These are phyloP conservation scores for Microascus cirrosus DNA, from an alignment of 2,329 filamentous ascomycete species.

Conservation along the genomic window DNA sequence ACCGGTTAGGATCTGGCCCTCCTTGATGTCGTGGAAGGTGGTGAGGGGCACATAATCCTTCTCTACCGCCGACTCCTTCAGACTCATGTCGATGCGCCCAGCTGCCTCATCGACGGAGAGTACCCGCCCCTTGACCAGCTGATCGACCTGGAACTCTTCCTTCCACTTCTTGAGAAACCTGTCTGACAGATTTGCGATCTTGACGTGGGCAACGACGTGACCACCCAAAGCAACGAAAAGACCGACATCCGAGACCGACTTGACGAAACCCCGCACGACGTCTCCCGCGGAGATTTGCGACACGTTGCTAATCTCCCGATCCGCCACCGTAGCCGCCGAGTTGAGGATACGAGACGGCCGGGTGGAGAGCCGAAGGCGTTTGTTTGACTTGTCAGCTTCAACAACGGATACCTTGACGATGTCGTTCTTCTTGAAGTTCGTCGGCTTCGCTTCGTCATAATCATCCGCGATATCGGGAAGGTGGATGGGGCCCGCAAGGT, in stretches of 20 bases:
- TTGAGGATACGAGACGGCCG: conserved; percentile 83
- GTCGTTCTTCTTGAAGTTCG: conserved; percentile 70
- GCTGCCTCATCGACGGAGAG: conserved; percentile 56
- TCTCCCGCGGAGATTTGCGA: conserved; percentile 67
- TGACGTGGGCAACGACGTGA: conserved; percentile 69
- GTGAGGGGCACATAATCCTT: conserved; percentile 63
- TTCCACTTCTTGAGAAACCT: conserved; percentile 94
- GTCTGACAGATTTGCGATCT: conserved; percentile 82
- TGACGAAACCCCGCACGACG: conserved; percentile 82
- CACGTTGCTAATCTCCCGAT: conserved; percentile 63
- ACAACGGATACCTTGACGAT: conserved; percentile 80
- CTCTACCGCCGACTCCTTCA: conserved; percentile 78
- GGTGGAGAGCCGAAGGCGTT: conserved; percentile 69
- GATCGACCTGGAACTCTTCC: conserved; percentile 72
- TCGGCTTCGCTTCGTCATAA: conserved; percentile 68
- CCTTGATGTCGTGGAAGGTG: conserved; percentile 66
- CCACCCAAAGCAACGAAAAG: conserved; percentile 78
- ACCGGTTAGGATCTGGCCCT: conserved; percentile 75
- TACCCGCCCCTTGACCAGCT: conserved; percentile 82
- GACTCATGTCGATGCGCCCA: conserved; percentile 69
- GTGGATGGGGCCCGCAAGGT: conserved; percentile 67
- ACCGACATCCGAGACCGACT: conserved; percentile 79
- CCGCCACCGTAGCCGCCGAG: conserved; percentile 69
- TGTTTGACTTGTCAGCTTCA: conserved; percentile 71
- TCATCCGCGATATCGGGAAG: conserved; percentile 79